Percentiles rank a stretch among this genome's conserved stretches.
Conservation (phyloP, 345 rosid genomes). For the Bretschneidera sinensis region DNA sequence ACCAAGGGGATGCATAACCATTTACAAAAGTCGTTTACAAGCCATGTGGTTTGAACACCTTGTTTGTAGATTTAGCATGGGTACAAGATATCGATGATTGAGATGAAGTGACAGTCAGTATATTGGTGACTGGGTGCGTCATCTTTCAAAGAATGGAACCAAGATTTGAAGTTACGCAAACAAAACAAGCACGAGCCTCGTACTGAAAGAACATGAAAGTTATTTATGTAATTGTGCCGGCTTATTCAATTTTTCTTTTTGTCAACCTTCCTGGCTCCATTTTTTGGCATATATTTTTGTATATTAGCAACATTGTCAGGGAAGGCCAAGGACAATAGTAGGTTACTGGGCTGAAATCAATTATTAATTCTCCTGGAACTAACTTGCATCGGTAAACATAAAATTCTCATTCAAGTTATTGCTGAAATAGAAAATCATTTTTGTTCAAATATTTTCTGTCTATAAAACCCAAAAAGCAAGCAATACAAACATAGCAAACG, state of each 20-base stretch:
- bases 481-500: not conserved
- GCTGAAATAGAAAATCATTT: slow-evolving; percentile 23
- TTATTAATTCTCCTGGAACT: no score
- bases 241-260: slow-evolving; percentile 21
- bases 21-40: no score
- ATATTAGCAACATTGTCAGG: slow-evolving; percentile 13
- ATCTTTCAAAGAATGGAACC: not conserved
- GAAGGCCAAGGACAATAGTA: slow-evolving; percentile 4
- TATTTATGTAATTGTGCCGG: slow-evolving; percentile 29
- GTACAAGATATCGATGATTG: slow-evolving; percentile 85
- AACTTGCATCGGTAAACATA: slow-evolving; percentile 10
- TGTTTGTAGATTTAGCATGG: slow-evolving; percentile 84
- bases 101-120: slow-evolving; percentile 13
- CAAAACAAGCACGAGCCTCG: no score
- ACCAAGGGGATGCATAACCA: no score
- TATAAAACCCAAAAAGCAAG: not conserved
- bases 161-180: not conserved
- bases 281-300: slow-evolving; percentile 38
- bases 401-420: slow-evolving; percentile 12
- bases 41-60: not conserved
- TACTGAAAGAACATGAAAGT: not conserved
- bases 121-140: not conserved
- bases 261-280: not conserved
- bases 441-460: slow-evolving; percentile 1
- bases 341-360: slow-evolving; percentile 17